Percentiles rank a stretch among this genome's conserved stretches.
Evolutionary conservation across 495 filamentous ascomycete genomes (phyloP).

Genomic region (Apodospora peruviana): DNA sequence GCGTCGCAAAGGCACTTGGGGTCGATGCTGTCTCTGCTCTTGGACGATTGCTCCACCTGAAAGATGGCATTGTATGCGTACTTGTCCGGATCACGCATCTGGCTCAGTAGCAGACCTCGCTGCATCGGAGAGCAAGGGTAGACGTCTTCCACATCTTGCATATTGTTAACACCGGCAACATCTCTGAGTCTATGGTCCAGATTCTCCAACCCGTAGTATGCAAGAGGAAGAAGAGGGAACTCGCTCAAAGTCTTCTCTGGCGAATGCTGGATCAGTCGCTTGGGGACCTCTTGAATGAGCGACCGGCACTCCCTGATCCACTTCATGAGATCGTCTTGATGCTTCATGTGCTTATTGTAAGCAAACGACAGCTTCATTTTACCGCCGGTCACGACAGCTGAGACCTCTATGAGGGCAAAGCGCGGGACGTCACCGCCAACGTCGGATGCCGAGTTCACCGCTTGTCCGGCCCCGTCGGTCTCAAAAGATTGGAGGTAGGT

Average conservation of each 20-base stretch:
- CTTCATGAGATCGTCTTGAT: slow-evolving; percentile 38
- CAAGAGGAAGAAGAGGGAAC: slow-evolving; percentile 50
- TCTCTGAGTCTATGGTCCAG: slow-evolving; percentile 33
- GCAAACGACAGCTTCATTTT: slow-evolving; percentile 49
- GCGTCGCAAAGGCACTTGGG: slow-evolving; percentile 19
- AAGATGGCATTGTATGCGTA: slow-evolving; percentile 52
- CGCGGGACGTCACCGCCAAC: slow-evolving; percentile 42
- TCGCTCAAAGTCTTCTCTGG: slow-evolving; percentile 45
- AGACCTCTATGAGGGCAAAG: slow-evolving; percentile 44
- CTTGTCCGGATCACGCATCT: slow-evolving; percentile 42
- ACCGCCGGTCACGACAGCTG: slow-evolving; percentile 36
- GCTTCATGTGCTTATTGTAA: slow-evolving; percentile 52
- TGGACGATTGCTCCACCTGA: slow-evolving; percentile 31
- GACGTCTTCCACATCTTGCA: slow-evolving; percentile 31
- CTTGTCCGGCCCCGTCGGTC: background rate
- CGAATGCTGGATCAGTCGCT: slow-evolving; percentile 30
- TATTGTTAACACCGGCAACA: slow-evolving; percentile 31
- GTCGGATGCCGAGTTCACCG: slow-evolving; percentile 36
- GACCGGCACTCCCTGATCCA: slow-evolving; percentile 47
- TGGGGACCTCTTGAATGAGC: slow-evolving; percentile 34
- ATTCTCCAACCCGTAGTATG: slow-evolving; percentile 42
- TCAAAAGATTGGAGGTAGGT: slow-evolving; percentile 46
- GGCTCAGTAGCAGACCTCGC: slow-evolving; percentile 34
- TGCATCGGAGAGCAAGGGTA: slow-evolving; percentile 43
- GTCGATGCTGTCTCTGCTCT: slow-evolving; percentile 1